Evolutionary conservation across 2,329 filamentous ascomycete genomes (phyloP).

Genomic region (Penicillium brevicompactum): DNA sequence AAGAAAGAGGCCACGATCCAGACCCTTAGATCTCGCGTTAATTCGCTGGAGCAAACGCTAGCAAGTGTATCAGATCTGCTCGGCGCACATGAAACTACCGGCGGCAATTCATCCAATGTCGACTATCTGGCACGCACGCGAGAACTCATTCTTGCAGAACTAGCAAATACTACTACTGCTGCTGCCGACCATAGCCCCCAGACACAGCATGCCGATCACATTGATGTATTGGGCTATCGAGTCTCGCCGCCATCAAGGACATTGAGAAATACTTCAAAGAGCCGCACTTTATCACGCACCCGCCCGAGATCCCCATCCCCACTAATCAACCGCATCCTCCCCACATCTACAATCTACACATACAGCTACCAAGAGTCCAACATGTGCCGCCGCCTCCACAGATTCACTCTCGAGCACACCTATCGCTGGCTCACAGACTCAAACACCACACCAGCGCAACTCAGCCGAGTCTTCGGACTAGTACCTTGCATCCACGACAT

Average conservation of each 20-base stretch:
- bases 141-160: slow-evolving; percentile 21
- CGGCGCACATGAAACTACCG: background rate
- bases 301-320: slow-evolving; percentile 20
- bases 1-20: slow-evolving; percentile 82
- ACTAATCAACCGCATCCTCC: slow-evolving; percentile 25
- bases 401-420: slow-evolving; percentile 65
- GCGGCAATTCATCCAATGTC: background rate
- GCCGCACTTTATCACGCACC: background rate
- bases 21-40: slow-evolving; percentile 69
- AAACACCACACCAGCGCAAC: slow-evolving; percentile 12
- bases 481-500: slow-evolving; percentile 28
- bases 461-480: slow-evolving; percentile 29
- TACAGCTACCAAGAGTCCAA: slow-evolving; percentile 68
- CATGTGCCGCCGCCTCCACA: slow-evolving; percentile 73
- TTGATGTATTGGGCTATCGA: slow-evolving; percentile 18
- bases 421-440: slow-evolving; percentile 56
- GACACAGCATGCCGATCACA: background rate
- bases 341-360: slow-evolving; percentile 41
- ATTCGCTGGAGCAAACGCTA: slow-evolving; percentile 60
- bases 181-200: background rate
- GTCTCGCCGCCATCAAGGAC: background rate
- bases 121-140: slow-evolving; percentile 12
- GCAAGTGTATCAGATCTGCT: slow-evolving; percentile 21
- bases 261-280: background rate
- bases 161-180: background rate